These are phyloP conservation scores for Fonsecaea pugnacius DNA, from an alignment of 2,329 filamentous ascomycete genomes.

Conservation along the genomic window DNA sequence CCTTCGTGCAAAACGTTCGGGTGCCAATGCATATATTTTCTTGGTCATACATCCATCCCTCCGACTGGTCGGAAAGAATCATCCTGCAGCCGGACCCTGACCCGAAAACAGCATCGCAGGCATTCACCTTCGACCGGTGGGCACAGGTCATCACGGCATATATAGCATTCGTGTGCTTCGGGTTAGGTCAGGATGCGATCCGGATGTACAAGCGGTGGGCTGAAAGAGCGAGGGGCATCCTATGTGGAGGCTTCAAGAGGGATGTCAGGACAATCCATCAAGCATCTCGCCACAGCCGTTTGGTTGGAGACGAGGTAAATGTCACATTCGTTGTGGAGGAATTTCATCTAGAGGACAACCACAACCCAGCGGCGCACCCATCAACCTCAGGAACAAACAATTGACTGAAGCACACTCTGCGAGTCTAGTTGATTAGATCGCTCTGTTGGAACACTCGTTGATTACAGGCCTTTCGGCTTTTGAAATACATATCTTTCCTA, in stretches of 20 bases:
- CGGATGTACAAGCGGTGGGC: slow-evolving; percentile 58
- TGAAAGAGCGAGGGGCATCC: slow-evolving; percentile 33
- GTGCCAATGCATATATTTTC: slow-evolving; percentile 52
- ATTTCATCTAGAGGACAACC: background rate
- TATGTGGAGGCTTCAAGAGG: background rate
- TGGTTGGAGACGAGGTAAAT: background rate
- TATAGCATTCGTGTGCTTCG: slow-evolving; percentile 66
- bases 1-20: slow-evolving; percentile 53
- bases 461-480: background rate
- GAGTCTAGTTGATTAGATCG: background rate
- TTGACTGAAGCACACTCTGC: background rate
- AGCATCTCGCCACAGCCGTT: background rate
- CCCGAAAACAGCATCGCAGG: slow-evolving; percentile 52
- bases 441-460: background rate
- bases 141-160: slow-evolving; percentile 59
- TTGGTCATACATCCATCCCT: slow-evolving; percentile 59
- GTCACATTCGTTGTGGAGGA: background rate
- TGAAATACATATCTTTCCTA: background rate
- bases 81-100: slow-evolving; percentile 50
- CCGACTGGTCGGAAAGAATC: slow-evolving; percentile 55
- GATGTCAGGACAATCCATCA: background rate
- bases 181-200: slow-evolving; percentile 64
- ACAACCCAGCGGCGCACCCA: background rate
- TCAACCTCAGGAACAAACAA: background rate
- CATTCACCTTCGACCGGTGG: slow-evolving; percentile 61